These are phyloP conservation scores for Prunella vulgaris DNA, from an alignment of 257 asterid genomes.

Conservation along the genomic window DNA sequence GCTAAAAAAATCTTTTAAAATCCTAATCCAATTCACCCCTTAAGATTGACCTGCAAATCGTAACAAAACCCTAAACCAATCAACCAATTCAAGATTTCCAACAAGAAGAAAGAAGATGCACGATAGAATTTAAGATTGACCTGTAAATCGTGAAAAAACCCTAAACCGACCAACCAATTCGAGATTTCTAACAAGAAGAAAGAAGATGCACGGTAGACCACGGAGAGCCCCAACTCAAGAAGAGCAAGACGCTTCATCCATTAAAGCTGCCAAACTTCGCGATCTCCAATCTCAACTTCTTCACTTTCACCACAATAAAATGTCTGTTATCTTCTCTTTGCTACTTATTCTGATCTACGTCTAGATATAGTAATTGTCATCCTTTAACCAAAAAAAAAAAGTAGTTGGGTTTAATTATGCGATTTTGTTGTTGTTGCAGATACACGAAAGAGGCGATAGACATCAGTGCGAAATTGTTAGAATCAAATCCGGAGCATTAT, in stretches of 20 bases:
- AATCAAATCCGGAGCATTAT: slow-evolving; percentile 78
- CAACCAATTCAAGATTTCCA: background rate
- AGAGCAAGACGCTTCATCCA: slow-evolving; percentile 52
- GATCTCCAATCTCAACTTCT: slow-evolving; percentile 77
- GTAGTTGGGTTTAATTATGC: background rate
- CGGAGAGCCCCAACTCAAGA: slow-evolving; percentile 57
- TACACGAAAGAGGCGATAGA: slow-evolving; percentile 81
- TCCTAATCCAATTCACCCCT: too few species aligned
- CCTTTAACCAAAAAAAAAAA: too few species aligned
- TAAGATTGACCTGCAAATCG: slow-evolving; percentile 3
- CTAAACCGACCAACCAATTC: background rate
- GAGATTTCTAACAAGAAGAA: background rate
- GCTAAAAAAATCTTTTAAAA: too few species aligned
- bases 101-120: slow-evolving; percentile 44
- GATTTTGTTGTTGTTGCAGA: slow-evolving; percentile 37
- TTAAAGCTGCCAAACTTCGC: slow-evolving; percentile 66
- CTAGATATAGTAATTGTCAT: background rate
- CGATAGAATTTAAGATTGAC: slow-evolving; percentile 24
- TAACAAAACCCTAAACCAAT: slow-evolving; percentile 12
- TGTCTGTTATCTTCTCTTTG: slow-evolving; percentile 26
- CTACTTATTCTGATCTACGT: background rate
- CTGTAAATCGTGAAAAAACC: slow-evolving; percentile 1
- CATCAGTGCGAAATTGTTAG: slow-evolving; percentile 59
- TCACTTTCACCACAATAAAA: slow-evolving; percentile 63
- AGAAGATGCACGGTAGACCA: slow-evolving; percentile 78